A percentile compares a stretch with the other conserved stretches of the same genome.
These are phyloP conservation scores for Ceratocystis cubensis DNA, from an alignment of 2,329 filamentous ascomycete species.

Conservation along the genomic window DNA sequence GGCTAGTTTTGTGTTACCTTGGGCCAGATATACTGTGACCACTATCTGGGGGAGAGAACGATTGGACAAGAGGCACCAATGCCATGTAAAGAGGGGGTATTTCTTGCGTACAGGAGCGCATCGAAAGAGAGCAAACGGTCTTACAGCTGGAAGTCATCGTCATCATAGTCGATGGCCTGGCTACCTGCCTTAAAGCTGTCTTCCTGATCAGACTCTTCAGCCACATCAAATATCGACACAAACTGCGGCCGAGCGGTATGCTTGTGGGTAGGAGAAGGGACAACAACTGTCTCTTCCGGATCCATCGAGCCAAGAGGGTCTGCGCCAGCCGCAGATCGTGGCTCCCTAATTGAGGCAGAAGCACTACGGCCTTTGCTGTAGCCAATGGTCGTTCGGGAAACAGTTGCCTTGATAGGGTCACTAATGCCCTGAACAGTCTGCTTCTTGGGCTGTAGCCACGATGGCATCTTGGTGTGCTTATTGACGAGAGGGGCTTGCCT, in stretches of 20 bases:
- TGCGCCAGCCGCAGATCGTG: neutral
- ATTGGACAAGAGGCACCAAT: slow-evolving; percentile 2
- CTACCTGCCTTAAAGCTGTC: slow-evolving; percentile 26
- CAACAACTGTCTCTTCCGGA: neutral
- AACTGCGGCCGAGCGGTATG: slow-evolving; percentile 37
- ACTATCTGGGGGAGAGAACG: slow-evolving; percentile 16
- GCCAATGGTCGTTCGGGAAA: slow-evolving; percentile 70
- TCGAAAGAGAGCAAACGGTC: slow-evolving; percentile 26
- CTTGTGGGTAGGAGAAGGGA: slow-evolving; percentile 16
- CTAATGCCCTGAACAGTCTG: slow-evolving; percentile 13
- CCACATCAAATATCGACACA: slow-evolving; percentile 44
- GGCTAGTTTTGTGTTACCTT: slow-evolving; percentile 15
- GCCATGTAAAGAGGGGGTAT: neutral
- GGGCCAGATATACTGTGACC: slow-evolving; percentile 19
- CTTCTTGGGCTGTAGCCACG: slow-evolving; percentile 19
- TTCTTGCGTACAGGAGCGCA: neutral
- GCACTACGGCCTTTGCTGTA: slow-evolving; percentile 64
- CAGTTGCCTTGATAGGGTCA: slow-evolving; percentile 30
- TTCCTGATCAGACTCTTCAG: slow-evolving; percentile 35
- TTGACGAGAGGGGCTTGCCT: slow-evolving; percentile 7
- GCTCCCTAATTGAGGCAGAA: slow-evolving; percentile 24
- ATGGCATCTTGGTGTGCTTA: slow-evolving; percentile 14
- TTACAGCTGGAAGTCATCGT: slow-evolving; percentile 44
- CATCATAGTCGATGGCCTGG: slow-evolving; percentile 33
- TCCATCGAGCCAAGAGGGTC: neutral